Conservation (phyloP, 495 filamentous ascomycete species). For the Entonaema liquescens region DNA sequence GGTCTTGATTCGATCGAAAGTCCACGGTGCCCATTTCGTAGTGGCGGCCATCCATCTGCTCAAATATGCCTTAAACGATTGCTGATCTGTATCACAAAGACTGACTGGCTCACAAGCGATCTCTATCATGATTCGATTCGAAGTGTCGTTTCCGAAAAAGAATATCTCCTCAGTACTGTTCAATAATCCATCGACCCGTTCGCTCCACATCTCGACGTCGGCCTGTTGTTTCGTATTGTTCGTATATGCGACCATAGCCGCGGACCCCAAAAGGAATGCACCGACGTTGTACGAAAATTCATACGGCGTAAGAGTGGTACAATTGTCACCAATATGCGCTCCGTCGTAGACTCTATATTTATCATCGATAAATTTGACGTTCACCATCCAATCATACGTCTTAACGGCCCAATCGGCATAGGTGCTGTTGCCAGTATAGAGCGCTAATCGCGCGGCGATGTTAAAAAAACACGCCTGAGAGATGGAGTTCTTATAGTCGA, state of each 20-base stretch:
- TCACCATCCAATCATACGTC: constrained; percentile 72
- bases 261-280: constrained; percentile 69
- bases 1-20: constrained; percentile 65
- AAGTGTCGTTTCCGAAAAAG: constrained; percentile 53
- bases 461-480: constrained; percentile 76
- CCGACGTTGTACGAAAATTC: constrained; percentile 79
- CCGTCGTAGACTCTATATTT: constrained; percentile 68
- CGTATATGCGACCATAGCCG: constrained; percentile 63
- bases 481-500: constrained; percentile 79
- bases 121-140: constrained; percentile 67
- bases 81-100: constrained; percentile 71
- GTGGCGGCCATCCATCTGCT: constrained; percentile 78
- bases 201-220: constrained; percentile 60
- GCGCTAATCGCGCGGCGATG: constrained; percentile 72
- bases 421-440: constrained; percentile 74
- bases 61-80: constrained; percentile 77
- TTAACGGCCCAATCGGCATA: constrained; percentile 75
- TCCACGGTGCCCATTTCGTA: constrained; percentile 74
- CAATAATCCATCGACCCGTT: constrained; percentile 62
- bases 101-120: constrained; percentile 73
- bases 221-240: constrained; percentile 53
- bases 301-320: constrained; percentile 58
- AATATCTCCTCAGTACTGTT: constrained; percentile 62
- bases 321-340: constrained; percentile 57
- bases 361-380: constrained; percentile 59